Conservation (phyloP, 208 protist species). For the Acanthamoeba healyi region DNA sequence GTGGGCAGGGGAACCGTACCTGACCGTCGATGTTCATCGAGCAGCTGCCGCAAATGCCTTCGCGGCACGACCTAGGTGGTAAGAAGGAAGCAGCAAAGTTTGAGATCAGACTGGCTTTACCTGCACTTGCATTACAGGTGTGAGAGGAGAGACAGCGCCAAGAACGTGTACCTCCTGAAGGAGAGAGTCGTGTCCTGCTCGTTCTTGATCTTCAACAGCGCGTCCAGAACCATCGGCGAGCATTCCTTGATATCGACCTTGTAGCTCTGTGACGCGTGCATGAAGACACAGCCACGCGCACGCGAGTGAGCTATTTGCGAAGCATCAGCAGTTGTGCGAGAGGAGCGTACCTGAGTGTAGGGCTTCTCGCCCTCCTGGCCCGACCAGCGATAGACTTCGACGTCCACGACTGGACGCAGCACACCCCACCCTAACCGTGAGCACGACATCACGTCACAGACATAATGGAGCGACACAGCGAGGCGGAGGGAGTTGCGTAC, state of each 20-base stretch:
- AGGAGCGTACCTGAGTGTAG: slow-evolving; percentile 26
- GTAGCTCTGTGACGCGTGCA: no score
- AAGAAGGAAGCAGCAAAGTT: no score
- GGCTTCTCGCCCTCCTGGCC: background rate
- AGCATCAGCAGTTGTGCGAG: no score
- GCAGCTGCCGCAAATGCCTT: slow-evolving; percentile 90
- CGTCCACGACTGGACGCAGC: background rate
- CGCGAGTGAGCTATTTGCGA: no score
- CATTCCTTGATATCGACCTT: slow-evolving; percentile 89
- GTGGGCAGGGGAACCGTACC: no score
- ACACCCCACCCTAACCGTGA: no score
- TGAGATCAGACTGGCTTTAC: no score
- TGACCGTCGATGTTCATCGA: slow-evolving; percentile 69
- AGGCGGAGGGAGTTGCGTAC: background rate
- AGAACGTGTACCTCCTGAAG: slow-evolving; percentile 89
- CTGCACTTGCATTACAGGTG: no score
- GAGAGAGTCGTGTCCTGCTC: slow-evolving; percentile 93
- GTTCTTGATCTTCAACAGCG: slow-evolving; percentile 94
- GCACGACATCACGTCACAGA: background rate
- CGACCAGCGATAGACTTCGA: slow-evolving; percentile 1
- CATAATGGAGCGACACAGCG: background rate
- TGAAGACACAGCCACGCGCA: no score
- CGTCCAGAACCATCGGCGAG: slow-evolving; percentile 94
- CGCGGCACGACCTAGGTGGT: slow-evolving; percentile 92
- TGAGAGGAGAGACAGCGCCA: no score